Evolutionary conservation across 192 early-diverging fungal genomes (phyloP), one percentile per base, ranked within the genome.

Genomic region (Phlyctochytrium planicorne): DNA sequence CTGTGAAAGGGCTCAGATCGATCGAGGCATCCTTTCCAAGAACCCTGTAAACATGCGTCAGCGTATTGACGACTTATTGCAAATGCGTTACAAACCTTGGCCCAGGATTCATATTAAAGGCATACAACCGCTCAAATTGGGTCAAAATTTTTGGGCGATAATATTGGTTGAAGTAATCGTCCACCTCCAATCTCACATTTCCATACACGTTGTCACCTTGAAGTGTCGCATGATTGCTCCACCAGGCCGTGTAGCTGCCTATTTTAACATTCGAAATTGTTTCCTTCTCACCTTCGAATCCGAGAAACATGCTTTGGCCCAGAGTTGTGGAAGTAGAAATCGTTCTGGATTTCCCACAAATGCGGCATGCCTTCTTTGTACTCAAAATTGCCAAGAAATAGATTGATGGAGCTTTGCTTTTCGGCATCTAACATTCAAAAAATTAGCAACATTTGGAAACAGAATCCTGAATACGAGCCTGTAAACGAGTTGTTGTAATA

Each of bases 401-500:
- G 60, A 53, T 95, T 95, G 63, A 98, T 97, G 0, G 95, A 91
- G 69, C 94, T 94, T 60, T 99, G 97, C 68, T 97, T 96, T 73
- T 99, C 97, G 47, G 91, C 89, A 80, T 99, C 97, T 86, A 70
- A 4, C 6, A 17, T 30, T 17, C 14, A 67, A 67, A 67, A 34
- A 63, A 16, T 47, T 25, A 59, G 59, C 12, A 33, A 30, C 10
- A 57, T 25, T 50, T 14, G 40, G n/a, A 57, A 57, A 25, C 27
- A 57, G 25, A 50, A 34, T 20, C 24, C 2, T 6, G 2, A 3
- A 25, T 3, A 73, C 77, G 27, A 78, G 89, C 90, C 90, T 25
- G 90, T 87, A 74, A 99, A 94, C 30, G 92, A 91, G 74, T 99
- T 99, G 65, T 85, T 93, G 71, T 96, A 97, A 70, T 90, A 99